Evolutionary conservation across 495 filamentous ascomycete genomes (phyloP), one percentile per base, ranked within the genome.

Genomic region (Echria macrotheca): DNA sequence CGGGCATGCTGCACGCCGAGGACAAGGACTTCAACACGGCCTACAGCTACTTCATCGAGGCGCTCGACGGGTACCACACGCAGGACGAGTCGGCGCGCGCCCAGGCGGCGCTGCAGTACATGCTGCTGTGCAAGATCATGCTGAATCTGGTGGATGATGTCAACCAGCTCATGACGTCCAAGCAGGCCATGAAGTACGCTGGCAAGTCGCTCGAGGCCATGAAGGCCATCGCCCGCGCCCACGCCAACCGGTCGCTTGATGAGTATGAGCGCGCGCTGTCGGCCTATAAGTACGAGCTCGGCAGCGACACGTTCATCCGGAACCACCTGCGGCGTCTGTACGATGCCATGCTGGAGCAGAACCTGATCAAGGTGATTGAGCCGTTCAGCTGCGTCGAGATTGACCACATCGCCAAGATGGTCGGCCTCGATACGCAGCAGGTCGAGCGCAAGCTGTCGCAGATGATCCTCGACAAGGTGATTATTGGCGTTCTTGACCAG

Each of bases 61-160:
- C 93, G 11, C 76, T 99, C 44, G 93, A 99, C 62, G 93, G 93
- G 36, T 97, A 97, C 70, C 90, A 88, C 68, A 82, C 86, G 5
- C 88, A 96, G 63, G 93, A 99, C 52, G 87, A 91, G 56, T 69
- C 83, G 5, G 75, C 79, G 50, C 85, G 89, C 67, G 93, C 93
- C 4, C 91, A 89, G 7, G 84, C 91, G 7, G 87, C 93, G 21
- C 74, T 99, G 54, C 95, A 99, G 71, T 99, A 99, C 78, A 97
- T 99, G 94, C 77, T 99, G 26, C 82, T 99, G 23, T 97, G 93
- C 79, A 96, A 97, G 76, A 94, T 99, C 73, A 97, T 99, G 93
- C 76, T 96, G 53, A 99, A 99, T 72, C 72, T 91, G 25, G 88
- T 81, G 54, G 90, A 96, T 73, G 93, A 99, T 70, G 91, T 99